Evolutionary conservation across 2,329 filamentous ascomycete species (phyloP), one percentile per base, ranked within the genome.

Genomic region (Penicillium sp.): DNA sequence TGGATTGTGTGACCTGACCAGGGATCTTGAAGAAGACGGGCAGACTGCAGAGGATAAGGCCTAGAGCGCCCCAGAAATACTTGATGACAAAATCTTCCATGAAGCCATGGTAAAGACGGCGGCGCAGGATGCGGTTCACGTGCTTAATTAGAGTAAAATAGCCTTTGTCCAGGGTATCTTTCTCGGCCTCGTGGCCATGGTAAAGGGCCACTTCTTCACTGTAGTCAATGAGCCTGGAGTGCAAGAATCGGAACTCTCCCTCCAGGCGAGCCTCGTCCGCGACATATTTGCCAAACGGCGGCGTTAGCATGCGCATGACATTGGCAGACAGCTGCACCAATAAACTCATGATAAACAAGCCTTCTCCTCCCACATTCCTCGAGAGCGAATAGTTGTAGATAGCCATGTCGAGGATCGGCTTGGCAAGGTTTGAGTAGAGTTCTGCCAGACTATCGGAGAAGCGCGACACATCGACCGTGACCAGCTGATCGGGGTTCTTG

Each of bases 41-140:
- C 0, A 95, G 81, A 63, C 87, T 93, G 71, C 92, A 98, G 7
- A 98, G 79, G 47, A 95, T 66, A 48, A 98, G 74, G 1, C 92
- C 92, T 29, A 98, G 66, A 2, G 92, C 90, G 27, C 92, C 92
- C 92, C 92, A 98, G 67, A 96, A 92, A 62, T 98, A 98, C 66
- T 98, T 98, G 66, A 98, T 95, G 41, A 96, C 87, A 65, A 95
- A 98, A 64, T 98, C 92, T 62, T 98, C 92, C 90, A 96, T 95
- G 56, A 98, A 83, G n/a, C 89, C 90, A 62, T 98, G 90, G 64
- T 96, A 96, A 62, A 98, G 85, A 32, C 92, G 79, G 45, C 86
- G 76, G 26, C 89, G 77, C 45, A 98, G 69, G 49, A 96, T 95
- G 57, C 94, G 82, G 65, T 98, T 98, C 60, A 98, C 90, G 66